A percentile compares a stretch with the other conserved stretches of the same genome.
Evolutionary conservation across 352 stramenopile species (phyloP).

Genomic region (Thraustochytrium sp.): DNA sequence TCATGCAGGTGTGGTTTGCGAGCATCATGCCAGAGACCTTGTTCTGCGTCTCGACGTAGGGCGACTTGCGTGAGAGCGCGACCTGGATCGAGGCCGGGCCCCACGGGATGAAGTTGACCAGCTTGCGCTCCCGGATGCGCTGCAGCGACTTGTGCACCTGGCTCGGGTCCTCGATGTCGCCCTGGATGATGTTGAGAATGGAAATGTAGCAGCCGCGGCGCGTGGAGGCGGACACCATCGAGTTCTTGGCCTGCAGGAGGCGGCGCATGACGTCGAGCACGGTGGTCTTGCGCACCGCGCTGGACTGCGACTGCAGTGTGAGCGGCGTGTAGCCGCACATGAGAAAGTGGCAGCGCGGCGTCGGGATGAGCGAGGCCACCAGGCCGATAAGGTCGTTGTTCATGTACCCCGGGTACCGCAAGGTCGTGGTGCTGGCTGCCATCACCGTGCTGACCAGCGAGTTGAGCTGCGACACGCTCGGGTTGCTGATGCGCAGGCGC

Average conservation of each 20-base stretch:
- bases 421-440: conserved; percentile 93
- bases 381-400: conserved; percentile 99
- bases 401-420: conserved; percentile 93
- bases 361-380: conserved; percentile 94
- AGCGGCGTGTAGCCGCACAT: conserved; percentile 99
- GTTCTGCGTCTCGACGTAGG: conserved; percentile 91
- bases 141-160: conserved; percentile 98
- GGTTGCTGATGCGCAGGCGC: conserved; percentile 88
- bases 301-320: conserved; percentile 61
- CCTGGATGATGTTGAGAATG: conserved; percentile 99
- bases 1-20: conserved; percentile 97
- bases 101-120: conserved; percentile 97
- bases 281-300: conserved; percentile 92
- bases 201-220: conserved; percentile 97
- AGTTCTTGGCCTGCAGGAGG: conserved; percentile 93
- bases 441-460: conserved; percentile 98
- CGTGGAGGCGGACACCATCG: conserved; percentile 94
- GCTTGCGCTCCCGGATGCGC: conserved; percentile 91
- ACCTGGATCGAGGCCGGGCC: conserved; percentile 97
- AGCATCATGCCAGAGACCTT: conserved; percentile 97
- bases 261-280: conserved; percentile 98
- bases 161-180: conserved; percentile 90
- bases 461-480: conserved; percentile 93
- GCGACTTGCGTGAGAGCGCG: conserved; percentile 90
- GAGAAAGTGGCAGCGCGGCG: conserved; percentile 97